Evolutionary conservation across 768 basidiomycete genomes (phyloP), one percentile per base, ranked within the genome.

Genomic region (Saitozyma sp.): DNA sequence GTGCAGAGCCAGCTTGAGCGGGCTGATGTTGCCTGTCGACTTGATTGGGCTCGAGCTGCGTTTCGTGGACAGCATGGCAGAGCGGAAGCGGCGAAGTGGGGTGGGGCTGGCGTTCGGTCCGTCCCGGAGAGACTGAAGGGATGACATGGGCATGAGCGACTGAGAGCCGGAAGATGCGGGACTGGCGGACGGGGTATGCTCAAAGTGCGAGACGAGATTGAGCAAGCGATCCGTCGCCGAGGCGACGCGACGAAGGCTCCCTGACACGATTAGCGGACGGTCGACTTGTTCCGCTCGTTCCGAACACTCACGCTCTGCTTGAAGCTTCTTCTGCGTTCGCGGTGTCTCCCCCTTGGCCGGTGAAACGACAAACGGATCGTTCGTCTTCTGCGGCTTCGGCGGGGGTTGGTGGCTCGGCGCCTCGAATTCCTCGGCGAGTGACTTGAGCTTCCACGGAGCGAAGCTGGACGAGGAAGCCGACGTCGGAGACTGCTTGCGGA

Each of bases 1-100:
- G 19, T 74, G 68, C 1, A 77, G 70, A 29, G 74, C 76, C 17
- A 77, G 45, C 43, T 73, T 71, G 54, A 79, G 66, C 0, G 76
- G 77, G 57, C 71, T 71, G 56, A 68, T 61, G 19, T 62, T 67
- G 55, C 48, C 38, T 6, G 39, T 39, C 14, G 54, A 14, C 40
- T 64, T 69, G 43, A 71, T 49, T 3, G 74, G 69, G 40, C 63
- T 65, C n/a, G 46, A 52, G 37, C 57, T 67, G 40, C 60, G 50
- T 51, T 68, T 69, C n/a, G 55, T 59, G 50, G 59, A 54, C 13
- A 75, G 56, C 63, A 74, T 62, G 8, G 68, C 69, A 11, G 69
- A 71, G 20, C 56, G 53, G 50, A 65, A 51, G 7, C 68, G 62
- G 14, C 78, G 68, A 50, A 77, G 59, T 1, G 78, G 78, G 7